These are phyloP conservation scores for Mrakia blollopis DNA, from an alignment of 768 basidiomycete genomes.

Conservation along the genomic window DNA sequence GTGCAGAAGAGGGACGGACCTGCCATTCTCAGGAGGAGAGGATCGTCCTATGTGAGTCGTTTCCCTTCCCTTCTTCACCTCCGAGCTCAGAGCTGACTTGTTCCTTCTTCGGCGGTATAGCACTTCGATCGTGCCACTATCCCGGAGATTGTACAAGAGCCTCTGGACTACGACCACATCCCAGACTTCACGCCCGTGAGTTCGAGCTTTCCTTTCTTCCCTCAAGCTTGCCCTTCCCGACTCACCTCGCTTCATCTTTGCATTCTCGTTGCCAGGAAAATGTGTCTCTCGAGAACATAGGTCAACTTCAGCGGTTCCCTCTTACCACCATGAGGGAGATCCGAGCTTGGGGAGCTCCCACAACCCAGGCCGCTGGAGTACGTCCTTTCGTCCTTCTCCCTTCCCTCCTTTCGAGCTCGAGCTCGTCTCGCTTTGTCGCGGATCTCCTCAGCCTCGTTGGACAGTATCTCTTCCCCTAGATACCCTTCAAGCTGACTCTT, in stretches of 20 bases:
- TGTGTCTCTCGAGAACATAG: background rate
- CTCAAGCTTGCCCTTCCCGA: too few species aligned
- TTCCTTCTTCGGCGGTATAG: background rate
- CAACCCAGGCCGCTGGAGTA: background rate
- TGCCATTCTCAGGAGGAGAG: background rate
- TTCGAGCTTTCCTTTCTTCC: background rate
- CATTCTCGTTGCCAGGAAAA: background rate
- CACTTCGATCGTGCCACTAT: background rate
- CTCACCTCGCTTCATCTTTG: background rate
- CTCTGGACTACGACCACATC: background rate
- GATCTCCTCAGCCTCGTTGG: background rate
- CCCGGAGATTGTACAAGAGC: background rate
- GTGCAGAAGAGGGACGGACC: background rate
- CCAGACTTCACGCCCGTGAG: conserved; percentile 14
- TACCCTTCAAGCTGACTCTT: too few species aligned
- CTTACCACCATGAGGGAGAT: background rate
- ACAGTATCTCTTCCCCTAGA: background rate
- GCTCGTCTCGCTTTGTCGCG: background rate
- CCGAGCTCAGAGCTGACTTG: background rate
- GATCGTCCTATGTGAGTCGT: conserved; percentile 14
- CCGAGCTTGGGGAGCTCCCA: background rate
- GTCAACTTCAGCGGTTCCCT: background rate
- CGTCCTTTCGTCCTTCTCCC: background rate
- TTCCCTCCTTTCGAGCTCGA: background rate
- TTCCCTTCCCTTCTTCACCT: too few species aligned